A percentile compares a stretch with the other conserved stretches of the same genome.
Evolutionary conservation across 148 eudicot species (phyloP).

Genomic region (Talinum fruticosum): DNA sequence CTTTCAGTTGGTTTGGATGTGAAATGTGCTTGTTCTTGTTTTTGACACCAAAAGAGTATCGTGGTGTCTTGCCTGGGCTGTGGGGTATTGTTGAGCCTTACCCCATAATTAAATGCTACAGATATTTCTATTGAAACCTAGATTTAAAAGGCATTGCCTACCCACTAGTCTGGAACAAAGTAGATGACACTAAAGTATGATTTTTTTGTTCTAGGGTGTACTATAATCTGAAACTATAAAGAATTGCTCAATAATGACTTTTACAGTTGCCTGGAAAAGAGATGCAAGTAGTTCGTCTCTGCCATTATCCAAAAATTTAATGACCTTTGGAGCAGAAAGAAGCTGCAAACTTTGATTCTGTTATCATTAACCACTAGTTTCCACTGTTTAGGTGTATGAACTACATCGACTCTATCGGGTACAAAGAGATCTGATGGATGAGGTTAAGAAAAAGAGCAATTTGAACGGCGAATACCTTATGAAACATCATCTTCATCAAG

Average conservation of each 20-base stretch:
- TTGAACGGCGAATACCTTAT: slow-evolving; percentile 34
- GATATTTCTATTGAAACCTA: background rate
- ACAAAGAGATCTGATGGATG: slow-evolving; percentile 80
- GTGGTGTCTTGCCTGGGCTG: too few relatives aligned
- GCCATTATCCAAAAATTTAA: background rate
- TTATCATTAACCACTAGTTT: background rate
- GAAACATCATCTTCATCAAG: slow-evolving; percentile 71
- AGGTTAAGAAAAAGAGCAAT: slow-evolving; percentile 45
- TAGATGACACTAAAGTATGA: background rate
- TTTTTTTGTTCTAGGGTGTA: background rate
- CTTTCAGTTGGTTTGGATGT: too few relatives aligned
- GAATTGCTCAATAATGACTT: background rate
- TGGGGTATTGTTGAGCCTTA: too few relatives aligned
- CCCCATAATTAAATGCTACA: background rate
- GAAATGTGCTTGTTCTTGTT: too few relatives aligned
- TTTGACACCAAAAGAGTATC: too few relatives aligned
- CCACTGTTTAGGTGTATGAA: slow-evolving; percentile 56
- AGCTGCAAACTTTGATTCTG: background rate
- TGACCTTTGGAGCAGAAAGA: background rate
- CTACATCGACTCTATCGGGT: slow-evolving; percentile 71
- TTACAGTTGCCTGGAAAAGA: background rate
- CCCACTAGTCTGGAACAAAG: background rate
- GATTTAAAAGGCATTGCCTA: background rate
- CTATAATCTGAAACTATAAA: background rate
- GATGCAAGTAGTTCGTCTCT: background rate